Evolutionary conservation across 2,329 filamentous ascomycete species (phyloP).

Genomic region (Hymenoscyphus scutula): DNA sequence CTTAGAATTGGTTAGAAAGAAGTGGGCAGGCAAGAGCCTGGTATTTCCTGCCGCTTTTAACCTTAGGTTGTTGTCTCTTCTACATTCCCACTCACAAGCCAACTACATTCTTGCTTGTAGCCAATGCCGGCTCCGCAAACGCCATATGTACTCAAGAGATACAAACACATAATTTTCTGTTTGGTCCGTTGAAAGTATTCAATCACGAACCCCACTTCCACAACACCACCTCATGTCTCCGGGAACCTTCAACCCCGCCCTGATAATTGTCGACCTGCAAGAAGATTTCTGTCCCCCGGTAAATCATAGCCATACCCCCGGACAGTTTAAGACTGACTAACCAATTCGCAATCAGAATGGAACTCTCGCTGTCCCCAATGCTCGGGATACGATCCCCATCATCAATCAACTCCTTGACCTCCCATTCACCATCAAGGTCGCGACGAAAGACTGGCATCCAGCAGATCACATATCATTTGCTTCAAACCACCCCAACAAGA

Average conservation of each 20-base stretch:
- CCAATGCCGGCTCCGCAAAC: too few species aligned
- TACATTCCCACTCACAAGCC: too few species aligned
- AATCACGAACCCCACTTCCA: too few species aligned
- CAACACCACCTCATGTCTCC: neutral
- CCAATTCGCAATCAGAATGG: conserved; percentile 58
- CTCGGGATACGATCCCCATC: conserved; percentile 64
- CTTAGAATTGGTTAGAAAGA: too few species aligned
- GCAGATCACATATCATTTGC: conserved; percentile 84
- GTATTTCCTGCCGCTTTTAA: too few species aligned
- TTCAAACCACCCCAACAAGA: conserved; percentile 66
- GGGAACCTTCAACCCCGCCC: conserved; percentile 47
- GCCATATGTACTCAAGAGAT: too few species aligned
- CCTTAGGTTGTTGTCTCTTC: too few species aligned
- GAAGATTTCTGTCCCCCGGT: conserved; percentile 94
- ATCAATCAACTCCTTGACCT: conserved; percentile 74
- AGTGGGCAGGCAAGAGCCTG: too few species aligned
- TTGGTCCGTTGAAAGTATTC: too few species aligned
- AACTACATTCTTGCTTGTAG: too few species aligned
- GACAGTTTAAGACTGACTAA: conserved; percentile 8
- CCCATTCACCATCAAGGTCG: conserved; percentile 72
- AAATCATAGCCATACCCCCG: conserved; percentile 31
- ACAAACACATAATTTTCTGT: too few species aligned
- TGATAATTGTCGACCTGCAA: conserved; percentile 83
- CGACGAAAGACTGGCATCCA: conserved; percentile 93
- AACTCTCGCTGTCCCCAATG: conserved; percentile 75